Evolutionary conservation across 331 rosid genomes (phyloP).

Genomic region (Saraca asoca): DNA sequence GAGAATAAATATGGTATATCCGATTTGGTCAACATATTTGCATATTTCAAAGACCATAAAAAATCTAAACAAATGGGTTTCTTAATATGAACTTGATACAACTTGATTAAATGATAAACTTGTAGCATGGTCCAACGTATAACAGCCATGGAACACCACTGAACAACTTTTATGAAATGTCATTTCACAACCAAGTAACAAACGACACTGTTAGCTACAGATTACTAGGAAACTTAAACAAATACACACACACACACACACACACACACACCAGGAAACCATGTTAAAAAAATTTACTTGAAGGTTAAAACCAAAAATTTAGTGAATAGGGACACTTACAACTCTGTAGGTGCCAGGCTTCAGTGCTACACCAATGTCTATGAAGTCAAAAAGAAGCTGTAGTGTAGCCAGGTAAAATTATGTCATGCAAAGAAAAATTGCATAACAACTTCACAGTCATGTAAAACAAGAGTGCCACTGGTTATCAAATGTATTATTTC

Average conservation of each 20-base stretch:
- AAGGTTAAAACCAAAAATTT: constrained; percentile 26
- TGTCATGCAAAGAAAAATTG: constrained; percentile 29
- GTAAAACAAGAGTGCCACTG: constrained; percentile 10
- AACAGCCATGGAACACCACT: constrained; percentile 4
- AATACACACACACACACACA: no score
- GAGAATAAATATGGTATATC: constrained; percentile 18
- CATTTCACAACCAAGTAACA: background rate
- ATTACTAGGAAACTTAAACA: background rate
- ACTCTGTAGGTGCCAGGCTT: constrained; percentile 70
- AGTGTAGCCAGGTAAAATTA: constrained; percentile 31
- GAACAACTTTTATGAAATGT: background rate
- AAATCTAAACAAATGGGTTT: constrained; percentile 5
- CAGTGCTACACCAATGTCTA: constrained; percentile 53
- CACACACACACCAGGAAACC: background rate
- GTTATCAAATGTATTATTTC: no score
- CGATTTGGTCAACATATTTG: background rate
- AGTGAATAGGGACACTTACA: constrained; percentile 53
- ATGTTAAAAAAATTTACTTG: constrained; percentile 21
- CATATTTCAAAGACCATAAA: background rate
- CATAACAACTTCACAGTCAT: constrained; percentile 14
- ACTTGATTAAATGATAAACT: background rate
- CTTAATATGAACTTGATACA: background rate
- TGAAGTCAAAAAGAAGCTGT: constrained; percentile 70
- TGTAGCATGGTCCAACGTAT: background rate
- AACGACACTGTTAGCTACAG: background rate